Conservation (phyloP, 345 rosid genomes). For the Excoecaria cochinchinensis region DNA sequence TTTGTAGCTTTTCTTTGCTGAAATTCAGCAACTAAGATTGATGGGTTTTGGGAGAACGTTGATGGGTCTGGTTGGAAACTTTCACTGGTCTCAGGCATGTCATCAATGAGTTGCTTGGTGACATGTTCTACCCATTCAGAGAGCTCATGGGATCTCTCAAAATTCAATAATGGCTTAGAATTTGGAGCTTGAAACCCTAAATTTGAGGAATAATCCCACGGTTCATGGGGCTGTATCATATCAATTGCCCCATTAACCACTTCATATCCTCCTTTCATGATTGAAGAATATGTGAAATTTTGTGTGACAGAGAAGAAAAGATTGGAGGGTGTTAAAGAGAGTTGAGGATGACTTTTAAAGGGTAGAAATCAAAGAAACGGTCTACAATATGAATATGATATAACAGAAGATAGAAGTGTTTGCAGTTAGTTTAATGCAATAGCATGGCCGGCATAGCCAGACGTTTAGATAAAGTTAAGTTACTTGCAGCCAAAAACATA, state of each 20-base stretch:
- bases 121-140: slow-evolving; percentile 68
- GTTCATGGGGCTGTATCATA: slow-evolving; percentile 41
- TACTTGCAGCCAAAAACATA: slow-evolving; percentile 39
- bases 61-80: slow-evolving; percentile 29
- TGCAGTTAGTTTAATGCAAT: slow-evolving; percentile 13
- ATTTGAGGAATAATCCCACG: slow-evolving; percentile 25
- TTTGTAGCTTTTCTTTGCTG: slow-evolving; percentile 26
- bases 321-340: slow-evolving; percentile 32
- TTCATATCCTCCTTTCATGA: slow-evolving; percentile 49
- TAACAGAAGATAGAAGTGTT: not conserved
- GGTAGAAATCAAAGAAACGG: slow-evolving; percentile 34
- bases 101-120: slow-evolving; percentile 58
- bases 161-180: slow-evolving; percentile 25
- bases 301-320: not conserved
- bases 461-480: slow-evolving; percentile 33
- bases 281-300: too few relatives aligned
- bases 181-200: slow-evolving; percentile 14
- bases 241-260: slow-evolving; percentile 40
- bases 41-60: slow-evolving; percentile 18
- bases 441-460: slow-evolving; percentile 60
- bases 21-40: slow-evolving; percentile 16
- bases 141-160: slow-evolving; percentile 53
- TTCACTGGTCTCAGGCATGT: slow-evolving; percentile 36
- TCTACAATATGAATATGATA: not conserved
- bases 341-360: slow-evolving; percentile 28